Base-by-base conservation (phyloP, 73 alveolate species). In the Durusdinium trenchii region DNA sequence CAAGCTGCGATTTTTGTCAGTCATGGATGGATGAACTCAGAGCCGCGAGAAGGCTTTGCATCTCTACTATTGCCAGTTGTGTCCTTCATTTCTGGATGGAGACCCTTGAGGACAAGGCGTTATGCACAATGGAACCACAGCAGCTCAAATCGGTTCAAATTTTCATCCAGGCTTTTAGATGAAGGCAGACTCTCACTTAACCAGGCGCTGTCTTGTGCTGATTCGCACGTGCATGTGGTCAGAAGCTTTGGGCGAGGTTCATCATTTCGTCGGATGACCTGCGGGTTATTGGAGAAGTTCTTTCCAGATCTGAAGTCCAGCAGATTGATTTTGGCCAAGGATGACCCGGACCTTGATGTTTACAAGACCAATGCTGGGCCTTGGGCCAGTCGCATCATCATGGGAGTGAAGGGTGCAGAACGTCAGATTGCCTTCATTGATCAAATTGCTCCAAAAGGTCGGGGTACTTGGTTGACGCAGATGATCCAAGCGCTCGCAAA, bases 351-450 rank as follows among this genome's bases (percentile, higher is more conserved):
- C 40, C 69, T 89, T 28, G 86, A 89, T 45, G 35, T 7, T 45
- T 87, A 87, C 85, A 64, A 38, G 36, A 36, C 61, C 48, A 89
- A 89, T 89, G 79, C 96, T 60, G 96, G 96, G 23, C 96, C 96
- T 0, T 89, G 96, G 96, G 76, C 35, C 40, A 47, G 43, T 46
- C 96, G 85, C 45, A 62, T 89, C 45, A 64, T 89, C 61, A 30
- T 61, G 48, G 96, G 96, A 5, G 96, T 89, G 38, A 61, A 47
- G 50, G 96, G 96, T 60, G 96, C 96, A 35, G 96, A 89, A 69
- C 96, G 96, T 18, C 96, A 89, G 82, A 69, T 89, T 26, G 96
- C 96, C 43, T 89, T 89, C 85, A 62, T 89, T 69, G 96, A 89
- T 69, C 96, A 89, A 45, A 89, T 89, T 45, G 40, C 62, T 16